A percentile compares a stretch with the other conserved stretches of the same genome.
phyloP scores from a whole-genome alignment of 2,329 filamentous ascomycete genomes.

The Tothia fuscella region DNA sequence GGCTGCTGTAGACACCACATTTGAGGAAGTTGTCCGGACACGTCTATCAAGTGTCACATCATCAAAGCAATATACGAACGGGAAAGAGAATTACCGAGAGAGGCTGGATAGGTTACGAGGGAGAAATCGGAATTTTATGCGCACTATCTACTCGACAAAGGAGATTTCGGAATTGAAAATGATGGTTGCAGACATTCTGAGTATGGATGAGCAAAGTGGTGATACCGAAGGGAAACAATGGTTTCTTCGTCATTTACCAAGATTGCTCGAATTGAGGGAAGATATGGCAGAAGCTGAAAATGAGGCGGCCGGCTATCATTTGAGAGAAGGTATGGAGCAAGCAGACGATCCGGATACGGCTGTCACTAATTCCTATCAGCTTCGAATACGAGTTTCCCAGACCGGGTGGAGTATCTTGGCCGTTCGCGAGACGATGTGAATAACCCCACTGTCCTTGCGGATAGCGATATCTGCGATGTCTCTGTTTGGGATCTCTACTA shows the following conservation, averaged over 20 bases:
- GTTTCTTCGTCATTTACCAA: conserved; percentile 3
- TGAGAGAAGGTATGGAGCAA: neutral
- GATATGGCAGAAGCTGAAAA: conserved; percentile 8
- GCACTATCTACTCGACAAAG: neutral
- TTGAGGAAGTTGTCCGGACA: conserved; percentile 8
- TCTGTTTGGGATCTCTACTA: conserved; percentile 8
- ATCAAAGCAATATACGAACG: neutral
- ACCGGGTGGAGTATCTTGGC: neutral
- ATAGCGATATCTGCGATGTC: neutral
- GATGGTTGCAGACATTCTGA: conserved; percentile 9
- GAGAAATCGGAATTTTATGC: neutral
- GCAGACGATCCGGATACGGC: no score
- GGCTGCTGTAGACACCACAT: conserved; percentile 25
- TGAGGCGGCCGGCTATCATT: neutral
- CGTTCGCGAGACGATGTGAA: neutral
- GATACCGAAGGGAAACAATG: conserved; percentile 8
- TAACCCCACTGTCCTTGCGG: neutral
- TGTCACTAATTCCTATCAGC: no score
- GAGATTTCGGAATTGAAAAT: conserved; percentile 7
- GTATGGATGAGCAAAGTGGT: conserved; percentile 3
- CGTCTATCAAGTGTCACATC: conserved; percentile 5
- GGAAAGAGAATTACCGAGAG: conserved; percentile 3
- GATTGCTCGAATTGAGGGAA: conserved; percentile 6
- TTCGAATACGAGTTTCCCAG: no score
- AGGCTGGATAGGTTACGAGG: neutral